Evolutionary conservation across 148 eudicot species (phyloP).

Genomic region (Fagopyrum tataricum): DNA sequence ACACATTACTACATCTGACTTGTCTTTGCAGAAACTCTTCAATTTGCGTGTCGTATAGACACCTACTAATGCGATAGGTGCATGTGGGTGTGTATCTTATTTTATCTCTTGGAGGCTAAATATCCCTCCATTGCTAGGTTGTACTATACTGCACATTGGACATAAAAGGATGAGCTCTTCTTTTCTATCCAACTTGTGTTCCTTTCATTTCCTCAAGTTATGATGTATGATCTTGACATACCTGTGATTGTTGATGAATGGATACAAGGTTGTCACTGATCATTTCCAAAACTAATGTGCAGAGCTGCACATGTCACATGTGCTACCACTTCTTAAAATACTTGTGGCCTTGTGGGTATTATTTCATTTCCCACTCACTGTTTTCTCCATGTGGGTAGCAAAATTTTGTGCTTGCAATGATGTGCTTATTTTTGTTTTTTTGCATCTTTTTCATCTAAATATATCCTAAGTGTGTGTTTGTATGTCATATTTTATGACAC

Average conservation of each 20-base stretch:
- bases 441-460: not conserved
- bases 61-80: too few relatives aligned
- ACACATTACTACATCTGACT: not conserved
- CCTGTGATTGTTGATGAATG: not conserved
- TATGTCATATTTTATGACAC: too few relatives aligned
- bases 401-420: conserved; percentile 1
- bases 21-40: not conserved
- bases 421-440: not conserved
- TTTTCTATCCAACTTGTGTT: not conserved
- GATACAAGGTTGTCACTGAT: conserved; percentile 11
- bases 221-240: not conserved
- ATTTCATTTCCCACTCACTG: not conserved
- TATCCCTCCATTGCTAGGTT: not conserved
- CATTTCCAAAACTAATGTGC: not conserved
- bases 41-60: too few relatives aligned
- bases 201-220: not conserved
- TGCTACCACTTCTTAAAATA: conserved; percentile 2
- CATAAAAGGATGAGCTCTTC: not conserved
- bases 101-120: not conserved
- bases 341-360: not conserved
- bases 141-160: not conserved
- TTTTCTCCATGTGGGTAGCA: conserved; percentile 8
- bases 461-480: not conserved
- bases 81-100: too few relatives aligned
- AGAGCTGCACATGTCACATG: conserved; percentile 9